Evolutionary conservation across 2,329 filamentous ascomycete genomes (phyloP).

Genomic region (Cytospora paraplurivora): DNA sequence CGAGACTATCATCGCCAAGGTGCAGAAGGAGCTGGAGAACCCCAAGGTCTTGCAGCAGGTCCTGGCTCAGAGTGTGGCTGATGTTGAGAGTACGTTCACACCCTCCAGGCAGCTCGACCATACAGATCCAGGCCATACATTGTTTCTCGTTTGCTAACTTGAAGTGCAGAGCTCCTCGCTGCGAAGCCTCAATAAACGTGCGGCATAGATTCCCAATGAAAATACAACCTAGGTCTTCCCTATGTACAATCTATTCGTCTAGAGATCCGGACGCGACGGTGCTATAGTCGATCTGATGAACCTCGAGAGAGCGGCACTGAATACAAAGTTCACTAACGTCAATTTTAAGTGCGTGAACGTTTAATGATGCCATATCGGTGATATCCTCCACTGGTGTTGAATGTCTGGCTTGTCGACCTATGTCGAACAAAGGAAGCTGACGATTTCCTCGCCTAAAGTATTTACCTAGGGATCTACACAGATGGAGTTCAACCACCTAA

Average conservation of each 20-base stretch:
- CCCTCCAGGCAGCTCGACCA: background rate
- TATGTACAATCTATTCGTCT: constrained; percentile 57
- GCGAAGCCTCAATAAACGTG: constrained; percentile 64
- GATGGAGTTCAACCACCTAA: constrained; percentile 23
- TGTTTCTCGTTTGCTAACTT: constrained; percentile 38
- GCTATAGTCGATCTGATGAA: constrained; percentile 58
- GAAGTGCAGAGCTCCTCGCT: constrained; percentile 58
- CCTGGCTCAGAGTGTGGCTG: constrained; percentile 90
- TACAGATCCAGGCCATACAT: background rate
- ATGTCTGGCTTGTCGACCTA: background rate
- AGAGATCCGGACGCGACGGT: constrained; percentile 55
- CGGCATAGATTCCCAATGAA: constrained; percentile 29
- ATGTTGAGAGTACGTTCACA: constrained; percentile 80
- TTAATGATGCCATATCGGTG: background rate
- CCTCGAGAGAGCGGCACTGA: constrained; percentile 2
- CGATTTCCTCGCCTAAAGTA: background rate
- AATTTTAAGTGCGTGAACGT: background rate
- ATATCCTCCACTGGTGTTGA: background rate
- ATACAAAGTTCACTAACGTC: background rate
- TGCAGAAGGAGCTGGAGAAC: constrained; percentile 98
- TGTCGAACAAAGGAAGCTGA: background rate
- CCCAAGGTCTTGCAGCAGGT: constrained; percentile 97
- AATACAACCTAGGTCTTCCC: constrained; percentile 45
- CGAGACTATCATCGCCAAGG: constrained; percentile 91
- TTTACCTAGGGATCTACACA: too few species aligned